A percentile compares a stretch with the other conserved stretches of the same genome.
These are phyloP conservation scores for Scalesia atractyloides DNA, from an alignment of 129 eudicot genomes.

Conservation along the genomic window DNA sequence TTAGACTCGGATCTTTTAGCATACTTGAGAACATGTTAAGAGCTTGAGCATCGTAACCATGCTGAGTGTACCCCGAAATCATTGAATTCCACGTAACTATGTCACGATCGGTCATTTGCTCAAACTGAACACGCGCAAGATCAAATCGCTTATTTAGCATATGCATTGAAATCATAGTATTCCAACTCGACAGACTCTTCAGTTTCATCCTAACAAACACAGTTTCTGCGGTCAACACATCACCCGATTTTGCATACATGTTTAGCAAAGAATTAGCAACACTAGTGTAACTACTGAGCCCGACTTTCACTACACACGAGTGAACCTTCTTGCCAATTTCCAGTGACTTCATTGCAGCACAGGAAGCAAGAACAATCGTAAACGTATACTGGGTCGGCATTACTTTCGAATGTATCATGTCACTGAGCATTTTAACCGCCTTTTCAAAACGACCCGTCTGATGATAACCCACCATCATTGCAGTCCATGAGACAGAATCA, in stretches of 20 bases:
- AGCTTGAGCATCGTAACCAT: conserved; percentile 57
- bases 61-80: conserved; percentile 78
- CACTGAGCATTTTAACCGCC: conserved; percentile 52
- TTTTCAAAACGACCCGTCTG: conserved; percentile 48
- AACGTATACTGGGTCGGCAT: conserved; percentile 62
- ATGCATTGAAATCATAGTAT: conserved; percentile 60
- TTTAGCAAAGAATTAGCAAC: conserved; percentile 74
- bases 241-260: conserved; percentile 83
- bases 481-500: conserved; percentile 83
- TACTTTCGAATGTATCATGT: conserved; percentile 48
- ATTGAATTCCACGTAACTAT: conserved; percentile 78
- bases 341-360: conserved; percentile 53
- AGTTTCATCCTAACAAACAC: conserved; percentile 50
- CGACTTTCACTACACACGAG: conserved; percentile 59
- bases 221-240: conserved; percentile 43
- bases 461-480: conserved; percentile 73
- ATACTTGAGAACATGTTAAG: conserved; percentile 52
- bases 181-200: conserved; percentile 61
- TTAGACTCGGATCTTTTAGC: conserved; percentile 42
- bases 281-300: conserved; percentile 46
- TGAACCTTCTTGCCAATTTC: conserved; percentile 67
- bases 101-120: conserved; percentile 62
- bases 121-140: conserved; percentile 54
- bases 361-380: conserved; percentile 68
- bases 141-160: conserved; percentile 58